Evolutionary conservation across 2,329 filamentous ascomycete species (phyloP), one percentile per base, ranked within the genome.

Genomic region (Calonectria honghensis): DNA sequence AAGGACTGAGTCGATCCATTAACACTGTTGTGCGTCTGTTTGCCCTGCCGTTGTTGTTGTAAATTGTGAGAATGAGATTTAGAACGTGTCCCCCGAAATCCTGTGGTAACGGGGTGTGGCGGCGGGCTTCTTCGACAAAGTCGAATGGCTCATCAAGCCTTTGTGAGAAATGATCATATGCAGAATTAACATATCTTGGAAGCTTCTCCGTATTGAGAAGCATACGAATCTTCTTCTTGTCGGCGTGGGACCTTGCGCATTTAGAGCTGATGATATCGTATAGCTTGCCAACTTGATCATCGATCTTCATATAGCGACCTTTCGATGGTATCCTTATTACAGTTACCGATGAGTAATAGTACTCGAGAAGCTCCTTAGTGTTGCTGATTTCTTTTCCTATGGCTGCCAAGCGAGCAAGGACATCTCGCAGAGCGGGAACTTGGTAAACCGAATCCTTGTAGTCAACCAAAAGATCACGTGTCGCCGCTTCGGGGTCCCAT

Each of bases 251-350:
- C 4, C 39, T 50, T 7, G 52, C 70, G 18, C 65, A 73, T n/a
- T 57, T 69, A 2, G 20, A 29, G 20, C 18, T 29, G n/a, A 73
- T 73, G 10, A 69, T n/a, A 7, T 73, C 16, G 18, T 68, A 64
- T 29, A 73, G 31, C 65, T 54, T 69, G 37, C 57, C 54, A 5
- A 73, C 54, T n/a, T 73, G 70, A 20, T 69, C 65, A 41, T 73
- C 70, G 13, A 73, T 73, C 31, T 64, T 35, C 70, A 73, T 73
- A n/a, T 73, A 73, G 1, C 70, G 70, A n/a, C 70, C 70, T 13
- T 68, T 68, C 14, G 54, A 61, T 2, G 70, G 70, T 27, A 73
- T 68, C 20, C 65, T 52, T 2, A 73, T 24, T 1, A 73, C 70
- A 14, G 39, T 63, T 45, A 73, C 70, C 14, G 70, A 68, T 4